Conservation (phyloP, 257 asterid genomes). For the Plectranthus barbatus region DNA sequence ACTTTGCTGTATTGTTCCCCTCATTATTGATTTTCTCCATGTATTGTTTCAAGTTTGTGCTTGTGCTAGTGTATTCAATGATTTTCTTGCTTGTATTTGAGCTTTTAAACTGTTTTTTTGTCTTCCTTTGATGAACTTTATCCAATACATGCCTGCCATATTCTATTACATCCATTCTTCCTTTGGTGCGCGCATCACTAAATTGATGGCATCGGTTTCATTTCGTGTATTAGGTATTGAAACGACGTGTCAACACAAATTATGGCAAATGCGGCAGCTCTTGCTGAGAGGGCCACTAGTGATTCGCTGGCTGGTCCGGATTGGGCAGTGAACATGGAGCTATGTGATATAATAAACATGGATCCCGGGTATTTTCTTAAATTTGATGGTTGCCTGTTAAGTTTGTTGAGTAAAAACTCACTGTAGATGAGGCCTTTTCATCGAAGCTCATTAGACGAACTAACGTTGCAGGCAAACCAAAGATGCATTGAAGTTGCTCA, state of each 20-base stretch:
- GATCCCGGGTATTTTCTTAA: slow-evolving; percentile 61
- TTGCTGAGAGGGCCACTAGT: slow-evolving; percentile 97
- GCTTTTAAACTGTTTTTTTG: not conserved
- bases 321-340: slow-evolving; percentile 95
- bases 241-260: slow-evolving; percentile 15
- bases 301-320: slow-evolving; percentile 93
- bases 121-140: not conserved
- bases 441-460: slow-evolving; percentile 8
- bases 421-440: not conserved
- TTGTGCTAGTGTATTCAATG: not conserved
- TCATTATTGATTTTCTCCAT: not conserved
- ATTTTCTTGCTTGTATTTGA: not conserved
- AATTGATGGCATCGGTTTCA: slow-evolving; percentile 14
- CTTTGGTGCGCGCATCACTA: not conserved
- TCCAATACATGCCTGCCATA: not conserved
- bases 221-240: slow-evolving; percentile 4
- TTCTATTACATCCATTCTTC: not conserved
- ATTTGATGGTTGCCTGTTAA: not conserved
- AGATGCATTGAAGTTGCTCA: slow-evolving; percentile 84
- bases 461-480: slow-evolving; percentile 70
- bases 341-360: slow-evolving; percentile 72
- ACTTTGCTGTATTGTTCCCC: not conserved
- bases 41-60: not conserved
- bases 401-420: not conserved
- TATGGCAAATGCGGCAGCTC: slow-evolving; percentile 82